Base-by-base conservation (phyloP, 1,284 basidiomycete genomes). In the Trichosporon ovoides region DNA sequence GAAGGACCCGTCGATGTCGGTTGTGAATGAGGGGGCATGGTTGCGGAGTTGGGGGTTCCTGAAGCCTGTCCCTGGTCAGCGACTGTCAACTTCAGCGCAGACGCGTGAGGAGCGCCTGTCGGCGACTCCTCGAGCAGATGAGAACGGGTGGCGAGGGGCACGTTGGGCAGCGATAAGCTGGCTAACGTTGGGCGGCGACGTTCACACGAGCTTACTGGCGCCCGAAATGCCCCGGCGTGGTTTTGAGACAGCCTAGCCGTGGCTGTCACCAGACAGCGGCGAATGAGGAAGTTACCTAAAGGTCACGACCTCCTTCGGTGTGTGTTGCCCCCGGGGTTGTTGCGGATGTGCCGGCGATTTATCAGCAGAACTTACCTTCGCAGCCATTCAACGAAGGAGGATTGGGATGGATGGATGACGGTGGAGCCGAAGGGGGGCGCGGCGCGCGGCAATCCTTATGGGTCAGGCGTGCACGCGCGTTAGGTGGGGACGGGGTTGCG, bases 1-100 rank as follows among this genome's bases (percentile, higher is more conserved):
- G 73, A 75, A 18, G 68, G 58, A 11, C 60, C 61, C 51, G 63
- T 62, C 22, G 59, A 52, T 24, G 56, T 50, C 13, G 60, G 35
- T 20, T 58, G 60, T 3, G 54, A 43, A 36, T 62, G 53, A 36
- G 46, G 37, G 20, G 63, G 61, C 60, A 62, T 60, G 34, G 58
- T 48, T 16, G 43, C 28, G n/a, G n/a, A 12, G 40, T 13, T 18
- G 33, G 43, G 22, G 24, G 16, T 22, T 24, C 28, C 22, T 22
- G 16, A 28, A 16, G 28, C 11, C 19, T 16, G 19, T 46, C 38
- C 43, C 33, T 4, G 16, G 11, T n/a, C 28, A 48, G 18, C 22
- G 16, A n/a, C 24, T 28, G 43, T 31, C 5, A 9, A 31, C 5
- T 31, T 31, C 9, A 4, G n/a, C 2, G 20, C 19, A 10, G 38